phyloP scores from a whole-genome alignment of 1,284 basidiomycete species.

The Moesziomyces antarcticus region DNA sequence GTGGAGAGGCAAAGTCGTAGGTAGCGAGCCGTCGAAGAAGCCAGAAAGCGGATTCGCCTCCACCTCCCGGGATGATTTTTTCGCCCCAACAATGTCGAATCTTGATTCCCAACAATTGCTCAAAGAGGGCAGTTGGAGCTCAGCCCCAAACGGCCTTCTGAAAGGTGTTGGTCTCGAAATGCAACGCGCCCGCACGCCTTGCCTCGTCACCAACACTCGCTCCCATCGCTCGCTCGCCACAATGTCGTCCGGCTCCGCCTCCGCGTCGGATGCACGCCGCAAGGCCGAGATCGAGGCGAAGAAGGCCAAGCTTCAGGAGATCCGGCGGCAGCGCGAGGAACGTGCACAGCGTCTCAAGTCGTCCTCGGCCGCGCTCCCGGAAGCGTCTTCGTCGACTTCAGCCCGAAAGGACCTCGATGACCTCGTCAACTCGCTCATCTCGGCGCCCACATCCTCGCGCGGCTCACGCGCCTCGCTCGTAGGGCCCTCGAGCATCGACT shows the following conservation, averaged over 20 bases:
- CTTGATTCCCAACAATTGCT: no score
- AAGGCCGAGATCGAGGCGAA: slow-evolving; percentile 91
- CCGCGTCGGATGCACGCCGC: slow-evolving; percentile 69
- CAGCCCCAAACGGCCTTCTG: neutral
- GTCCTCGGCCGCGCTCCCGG: slow-evolving; percentile 13
- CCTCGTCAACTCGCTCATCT: slow-evolving; percentile 59
- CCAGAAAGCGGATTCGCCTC: no score
- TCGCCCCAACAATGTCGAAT: no score
- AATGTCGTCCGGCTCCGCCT: slow-evolving; percentile 33
- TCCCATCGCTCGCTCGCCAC: neutral
- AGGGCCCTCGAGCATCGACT: neutral
- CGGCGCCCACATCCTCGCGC: slow-evolving; percentile 10
- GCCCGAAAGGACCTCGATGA: slow-evolving; percentile 60
- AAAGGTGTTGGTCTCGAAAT: slow-evolving; percentile 25
- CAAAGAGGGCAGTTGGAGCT: neutral
- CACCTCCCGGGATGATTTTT: no score
- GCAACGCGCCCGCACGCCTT: neutral
- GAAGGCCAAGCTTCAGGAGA: slow-evolving; percentile 84
- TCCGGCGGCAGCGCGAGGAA: slow-evolving; percentile 78
- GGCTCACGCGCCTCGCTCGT: slow-evolving; percentile 18
- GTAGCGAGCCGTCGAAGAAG: no score
- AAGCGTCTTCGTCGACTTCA: slow-evolving; percentile 12
- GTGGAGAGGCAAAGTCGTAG: no score
- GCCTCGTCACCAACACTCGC: slow-evolving; percentile 2
- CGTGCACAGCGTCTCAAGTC: slow-evolving; percentile 69